Evolutionary conservation across 352 stramenopile species (phyloP).

Genomic region (Phytophthora litchii): DNA sequence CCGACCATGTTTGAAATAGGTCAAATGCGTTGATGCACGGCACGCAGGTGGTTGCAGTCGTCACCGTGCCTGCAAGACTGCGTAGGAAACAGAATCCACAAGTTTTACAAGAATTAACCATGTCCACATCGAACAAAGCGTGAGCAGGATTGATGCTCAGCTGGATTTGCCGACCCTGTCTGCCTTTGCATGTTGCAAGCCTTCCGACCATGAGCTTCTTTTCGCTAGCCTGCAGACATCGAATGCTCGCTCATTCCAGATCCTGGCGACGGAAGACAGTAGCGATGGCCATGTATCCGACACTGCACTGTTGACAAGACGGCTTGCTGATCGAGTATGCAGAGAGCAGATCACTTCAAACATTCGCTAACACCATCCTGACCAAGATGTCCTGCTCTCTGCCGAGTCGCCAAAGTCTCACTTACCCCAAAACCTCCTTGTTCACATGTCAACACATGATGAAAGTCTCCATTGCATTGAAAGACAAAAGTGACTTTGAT

Average conservation of each 20-base stretch:
- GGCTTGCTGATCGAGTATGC: slow-evolving; percentile 21
- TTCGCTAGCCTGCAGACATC: not conserved
- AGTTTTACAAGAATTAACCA: slow-evolving; percentile 38
- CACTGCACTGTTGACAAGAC: slow-evolving; percentile 3
- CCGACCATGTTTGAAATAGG: slow-evolving; percentile 33
- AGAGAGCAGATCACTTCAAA: slow-evolving; percentile 31
- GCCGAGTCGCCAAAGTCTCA: slow-evolving; percentile 9
- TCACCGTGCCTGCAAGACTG: slow-evolving; percentile 1
- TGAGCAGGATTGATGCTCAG: slow-evolving; percentile 1
- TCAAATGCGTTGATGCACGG: slow-evolving; percentile 13
- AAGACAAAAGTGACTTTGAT: slow-evolving; percentile 6
- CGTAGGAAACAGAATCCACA: slow-evolving; percentile 20
- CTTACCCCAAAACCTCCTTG: slow-evolving; percentile 5
- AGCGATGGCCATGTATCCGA: not conserved
- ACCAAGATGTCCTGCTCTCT: slow-evolving; percentile 12
- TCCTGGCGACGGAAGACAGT: slow-evolving; percentile 17
- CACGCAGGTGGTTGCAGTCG: slow-evolving; percentile 4
- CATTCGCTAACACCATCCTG: slow-evolving; percentile 5
- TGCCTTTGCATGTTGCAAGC: not conserved
- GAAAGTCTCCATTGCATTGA: slow-evolving; percentile 2
- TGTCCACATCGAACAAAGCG: slow-evolving; percentile 7
- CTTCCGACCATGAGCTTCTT: not conserved
- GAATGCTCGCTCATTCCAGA: slow-evolving; percentile 13
- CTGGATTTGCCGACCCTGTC: too few species aligned
- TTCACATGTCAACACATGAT: not conserved